Conservation (phyloP, 345 rosid genomes). For the Gossypium anomalum region DNA sequence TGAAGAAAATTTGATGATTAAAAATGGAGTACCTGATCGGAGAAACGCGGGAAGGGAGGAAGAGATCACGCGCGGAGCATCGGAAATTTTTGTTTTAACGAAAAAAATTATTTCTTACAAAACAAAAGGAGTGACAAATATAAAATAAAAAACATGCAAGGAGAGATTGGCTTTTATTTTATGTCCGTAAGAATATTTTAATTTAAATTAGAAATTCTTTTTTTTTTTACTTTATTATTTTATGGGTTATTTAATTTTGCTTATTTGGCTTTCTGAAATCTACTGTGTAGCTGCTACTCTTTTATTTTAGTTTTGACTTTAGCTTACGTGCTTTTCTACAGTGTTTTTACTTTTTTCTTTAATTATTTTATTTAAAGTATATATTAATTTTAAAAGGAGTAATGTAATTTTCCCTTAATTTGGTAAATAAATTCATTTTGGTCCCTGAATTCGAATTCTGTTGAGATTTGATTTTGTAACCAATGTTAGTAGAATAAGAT, state of each 20-base stretch:
- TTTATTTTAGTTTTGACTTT: background rate
- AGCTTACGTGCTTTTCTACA: background rate
- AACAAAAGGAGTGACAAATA: background rate
- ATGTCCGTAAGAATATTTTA: constrained; percentile 1
- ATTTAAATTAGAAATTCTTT: background rate
- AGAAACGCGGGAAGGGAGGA: constrained; percentile 5
- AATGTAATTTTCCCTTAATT: too few relatives aligned
- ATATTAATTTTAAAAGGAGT: too few relatives aligned
- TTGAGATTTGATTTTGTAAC: too few relatives aligned
- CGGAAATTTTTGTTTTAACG: background rate
- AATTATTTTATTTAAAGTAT: too few relatives aligned
- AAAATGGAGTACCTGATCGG: constrained; percentile 14
- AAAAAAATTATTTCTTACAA: constrained; percentile 7
- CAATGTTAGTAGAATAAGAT: too few relatives aligned
- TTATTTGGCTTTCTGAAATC: background rate
- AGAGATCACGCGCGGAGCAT: constrained; percentile 13
- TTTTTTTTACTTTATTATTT: background rate
- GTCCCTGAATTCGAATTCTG: too few relatives aligned
- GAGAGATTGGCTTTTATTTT: constrained; percentile 6
- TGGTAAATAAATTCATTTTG: too few relatives aligned
- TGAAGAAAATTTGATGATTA: background rate
- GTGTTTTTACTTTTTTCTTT: background rate
- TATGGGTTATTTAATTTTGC: background rate
- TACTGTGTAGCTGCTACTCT: background rate
- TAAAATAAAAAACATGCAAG: background rate